Evolutionary conservation across 2,329 filamentous ascomycete genomes (phyloP).

Genomic region (Penicillium freii): DNA sequence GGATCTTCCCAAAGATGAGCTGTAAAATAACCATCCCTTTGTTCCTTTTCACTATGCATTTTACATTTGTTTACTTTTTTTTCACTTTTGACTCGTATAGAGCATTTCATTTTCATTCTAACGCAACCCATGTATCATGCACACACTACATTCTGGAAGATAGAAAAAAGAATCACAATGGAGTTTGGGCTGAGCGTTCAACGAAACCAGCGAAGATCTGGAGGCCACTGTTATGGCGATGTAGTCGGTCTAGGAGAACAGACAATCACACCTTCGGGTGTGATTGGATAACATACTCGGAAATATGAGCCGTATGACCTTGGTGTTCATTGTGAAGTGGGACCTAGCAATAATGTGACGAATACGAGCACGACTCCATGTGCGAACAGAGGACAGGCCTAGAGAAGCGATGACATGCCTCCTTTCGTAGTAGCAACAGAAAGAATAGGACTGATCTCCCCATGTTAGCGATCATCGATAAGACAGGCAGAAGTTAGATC

Average conservation of each 20-base stretch:
- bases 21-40: constrained; percentile 20
- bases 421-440: no score
- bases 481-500: no score
- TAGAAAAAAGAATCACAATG: constrained; percentile 23
- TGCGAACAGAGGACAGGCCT: no score
- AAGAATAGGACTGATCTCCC: no score
- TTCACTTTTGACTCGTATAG: constrained; percentile 12
- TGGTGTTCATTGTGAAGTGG: no score
- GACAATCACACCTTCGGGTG: not conserved
- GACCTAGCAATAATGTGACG: no score
- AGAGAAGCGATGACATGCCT: no score
- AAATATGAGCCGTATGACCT: not conserved
- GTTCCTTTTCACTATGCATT: constrained; percentile 1
- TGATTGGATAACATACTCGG: not conserved
- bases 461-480: no score
- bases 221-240: not conserved
- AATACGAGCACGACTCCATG: no score
- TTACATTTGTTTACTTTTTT: constrained; percentile 13
- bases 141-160: constrained; percentile 13
- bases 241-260: not conserved
- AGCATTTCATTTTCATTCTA: constrained; percentile 15
- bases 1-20: constrained; percentile 34
- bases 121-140: constrained; percentile 20
- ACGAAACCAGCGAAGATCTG: not conserved
- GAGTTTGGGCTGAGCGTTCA: constrained; percentile 15